Evolutionary conservation across 1,284 basidiomycete species (phyloP).

Genomic region (Serendipita sp.): DNA sequence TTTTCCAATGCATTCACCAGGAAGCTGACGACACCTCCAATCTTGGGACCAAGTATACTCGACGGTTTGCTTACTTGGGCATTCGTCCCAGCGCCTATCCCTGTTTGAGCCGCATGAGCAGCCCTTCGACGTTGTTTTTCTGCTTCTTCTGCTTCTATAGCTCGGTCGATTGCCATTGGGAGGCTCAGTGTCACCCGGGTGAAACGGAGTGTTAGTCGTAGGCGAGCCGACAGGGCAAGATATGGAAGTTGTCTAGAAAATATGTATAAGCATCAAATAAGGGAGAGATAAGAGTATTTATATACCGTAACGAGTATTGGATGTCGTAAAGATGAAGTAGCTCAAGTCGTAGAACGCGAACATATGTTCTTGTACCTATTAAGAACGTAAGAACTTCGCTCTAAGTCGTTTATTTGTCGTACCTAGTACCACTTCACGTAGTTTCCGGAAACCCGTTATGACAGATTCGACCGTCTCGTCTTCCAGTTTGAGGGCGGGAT

Average conservation of each 20-base stretch:
- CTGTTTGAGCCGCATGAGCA: not conserved
- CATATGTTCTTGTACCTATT: slow-evolving; percentile 63
- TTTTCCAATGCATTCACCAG: not conserved
- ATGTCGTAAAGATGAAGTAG: slow-evolving; percentile 63
- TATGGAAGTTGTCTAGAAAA: slow-evolving; percentile 45
- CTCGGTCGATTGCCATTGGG: slow-evolving; percentile 62
- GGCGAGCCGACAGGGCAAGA: slow-evolving; percentile 64
- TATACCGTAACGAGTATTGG: slow-evolving; percentile 51
- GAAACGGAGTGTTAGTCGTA: slow-evolving; percentile 60
- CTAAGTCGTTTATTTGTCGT: slow-evolving; percentile 17
- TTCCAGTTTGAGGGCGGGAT: slow-evolving; percentile 51
- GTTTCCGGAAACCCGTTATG: slow-evolving; percentile 42
- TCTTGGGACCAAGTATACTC: slow-evolving; percentile 1
- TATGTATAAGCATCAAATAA: not conserved
- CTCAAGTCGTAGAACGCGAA: slow-evolving; percentile 58
- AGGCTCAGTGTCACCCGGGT: slow-evolving; percentile 67
- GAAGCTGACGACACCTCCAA: not conserved
- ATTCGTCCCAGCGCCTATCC: not conserved
- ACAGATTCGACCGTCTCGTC: slow-evolving; percentile 58
- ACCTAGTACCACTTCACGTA: slow-evolving; percentile 58
- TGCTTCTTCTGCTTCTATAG: slow-evolving; percentile 25
- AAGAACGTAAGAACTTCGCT: slow-evolving; percentile 4
- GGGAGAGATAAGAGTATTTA: not conserved
- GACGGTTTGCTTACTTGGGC: not conserved
- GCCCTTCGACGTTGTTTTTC: not conserved